Evolutionary conservation across 306 rosid species (phyloP).

Genomic region (Vachellia collinsii): DNA sequence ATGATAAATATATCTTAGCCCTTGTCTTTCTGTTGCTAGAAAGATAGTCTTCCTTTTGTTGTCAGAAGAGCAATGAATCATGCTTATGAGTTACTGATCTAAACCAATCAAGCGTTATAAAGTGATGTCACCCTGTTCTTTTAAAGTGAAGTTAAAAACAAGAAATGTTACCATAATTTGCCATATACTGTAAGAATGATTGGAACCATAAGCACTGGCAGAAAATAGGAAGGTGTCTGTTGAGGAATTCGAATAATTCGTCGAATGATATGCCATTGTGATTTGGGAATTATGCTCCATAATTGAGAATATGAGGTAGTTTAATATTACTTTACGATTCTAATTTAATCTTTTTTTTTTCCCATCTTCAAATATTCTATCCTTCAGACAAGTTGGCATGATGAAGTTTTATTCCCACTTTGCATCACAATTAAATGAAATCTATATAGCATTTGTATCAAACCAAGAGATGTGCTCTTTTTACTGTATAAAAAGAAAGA

Average conservation of each 20-base stretch:
- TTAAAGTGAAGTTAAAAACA: background rate
- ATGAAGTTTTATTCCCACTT: background rate
- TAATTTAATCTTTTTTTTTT: background rate
- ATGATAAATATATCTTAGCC: background rate
- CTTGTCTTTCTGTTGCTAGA: background rate
- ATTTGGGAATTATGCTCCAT: background rate
- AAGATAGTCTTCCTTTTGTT: background rate
- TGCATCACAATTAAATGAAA: background rate
- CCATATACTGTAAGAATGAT: background rate
- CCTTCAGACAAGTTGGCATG: background rate
- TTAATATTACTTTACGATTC: background rate
- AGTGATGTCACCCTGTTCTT: background rate
- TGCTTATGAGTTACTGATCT: background rate
- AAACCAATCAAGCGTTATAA: background rate
- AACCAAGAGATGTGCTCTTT: background rate
- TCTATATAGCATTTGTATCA: background rate
- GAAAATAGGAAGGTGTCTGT: background rate
- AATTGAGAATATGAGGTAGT: background rate
- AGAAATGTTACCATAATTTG: slow-evolving; percentile 4
- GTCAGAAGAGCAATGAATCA: background rate
- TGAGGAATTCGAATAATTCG: background rate
- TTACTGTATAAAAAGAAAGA: background rate
- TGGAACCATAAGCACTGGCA: background rate
- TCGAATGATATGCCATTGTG: background rate
- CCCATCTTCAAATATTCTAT: background rate